phyloP scores from a whole-genome alignment of 2,329 filamentous ascomycete genomes.

The Cadophora gregata region DNA sequence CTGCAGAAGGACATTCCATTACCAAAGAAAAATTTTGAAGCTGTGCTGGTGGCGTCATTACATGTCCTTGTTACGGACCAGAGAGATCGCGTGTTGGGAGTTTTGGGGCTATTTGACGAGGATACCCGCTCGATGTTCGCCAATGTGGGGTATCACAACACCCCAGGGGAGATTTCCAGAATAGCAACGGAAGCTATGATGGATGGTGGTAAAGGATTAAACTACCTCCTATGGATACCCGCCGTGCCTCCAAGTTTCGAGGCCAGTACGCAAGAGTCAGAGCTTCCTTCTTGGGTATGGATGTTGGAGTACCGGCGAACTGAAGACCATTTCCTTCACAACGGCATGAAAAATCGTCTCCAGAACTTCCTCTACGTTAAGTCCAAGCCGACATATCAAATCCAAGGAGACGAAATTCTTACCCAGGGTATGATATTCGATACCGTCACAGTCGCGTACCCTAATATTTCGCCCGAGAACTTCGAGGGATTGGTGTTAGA shows the following conservation, averaged over 20 bases:
- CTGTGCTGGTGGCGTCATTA: background rate
- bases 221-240: background rate
- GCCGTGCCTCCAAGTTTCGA: background rate
- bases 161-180: background rate
- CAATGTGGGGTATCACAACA: background rate
- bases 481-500: no score
- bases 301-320: background rate
- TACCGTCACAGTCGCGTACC: background rate
- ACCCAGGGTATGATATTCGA: background rate
- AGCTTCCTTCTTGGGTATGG: background rate
- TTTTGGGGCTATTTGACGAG: background rate
- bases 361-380: no score
- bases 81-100: background rate
- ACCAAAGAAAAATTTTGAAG: background rate
- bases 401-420: background rate
- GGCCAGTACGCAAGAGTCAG: background rate
- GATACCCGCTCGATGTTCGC: background rate
- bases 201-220: background rate
- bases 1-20: background rate
- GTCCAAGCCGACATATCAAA: no score
- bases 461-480: background rate
- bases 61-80: background rate
- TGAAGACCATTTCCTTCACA: no score
- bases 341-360: no score
- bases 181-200: background rate